A percentile compares a stretch with the other conserved stretches of the same genome.
Evolutionary conservation across 345 rosid genomes (phyloP).

Genomic region (Trapa incisa): DNA sequence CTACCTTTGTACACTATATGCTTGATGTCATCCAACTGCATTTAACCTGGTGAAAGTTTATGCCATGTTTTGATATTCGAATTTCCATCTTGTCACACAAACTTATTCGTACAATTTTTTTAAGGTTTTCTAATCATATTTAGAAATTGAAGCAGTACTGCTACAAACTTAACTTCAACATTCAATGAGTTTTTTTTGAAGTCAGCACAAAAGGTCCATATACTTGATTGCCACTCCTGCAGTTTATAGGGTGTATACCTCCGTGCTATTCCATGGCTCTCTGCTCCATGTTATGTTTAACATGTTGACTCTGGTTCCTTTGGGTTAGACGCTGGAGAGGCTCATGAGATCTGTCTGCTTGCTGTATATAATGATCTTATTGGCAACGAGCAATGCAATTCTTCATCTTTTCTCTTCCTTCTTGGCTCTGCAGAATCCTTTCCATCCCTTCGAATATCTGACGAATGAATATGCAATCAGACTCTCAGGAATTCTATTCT

Average conservation of each 20-base stretch:
- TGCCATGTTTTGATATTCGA: not conserved
- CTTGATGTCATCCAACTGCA: not conserved
- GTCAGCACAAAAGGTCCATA: not conserved
- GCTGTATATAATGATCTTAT: slow-evolving; percentile 51
- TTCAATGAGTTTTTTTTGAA: not conserved
- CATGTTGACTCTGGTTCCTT: slow-evolving; percentile 93
- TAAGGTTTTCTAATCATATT: not conserved
- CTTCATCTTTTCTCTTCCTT: slow-evolving; percentile 64
- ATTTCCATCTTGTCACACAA: not conserved
- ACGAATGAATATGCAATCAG: slow-evolving; percentile 82
- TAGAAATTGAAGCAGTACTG: not conserved
- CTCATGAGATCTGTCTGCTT: slow-evolving; percentile 89
- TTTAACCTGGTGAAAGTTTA: not conserved
- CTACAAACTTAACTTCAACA: not conserved
- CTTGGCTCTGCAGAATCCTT: slow-evolving; percentile 53
- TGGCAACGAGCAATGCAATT: slow-evolving; percentile 76
- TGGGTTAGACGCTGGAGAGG: slow-evolving; percentile 92
- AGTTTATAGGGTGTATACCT: slow-evolving; percentile 83
- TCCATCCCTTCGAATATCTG: slow-evolving; percentile 23
- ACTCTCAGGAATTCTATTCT: slow-evolving; percentile 83
- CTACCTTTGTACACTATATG: not conserved
- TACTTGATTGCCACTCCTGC: slow-evolving; percentile 13
- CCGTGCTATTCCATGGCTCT: slow-evolving; percentile 77
- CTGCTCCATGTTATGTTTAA: slow-evolving; percentile 84
- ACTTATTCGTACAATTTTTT: not conserved